Conservation (phyloP, 768 basidiomycete genomes). For the Collybia nuda region DNA sequence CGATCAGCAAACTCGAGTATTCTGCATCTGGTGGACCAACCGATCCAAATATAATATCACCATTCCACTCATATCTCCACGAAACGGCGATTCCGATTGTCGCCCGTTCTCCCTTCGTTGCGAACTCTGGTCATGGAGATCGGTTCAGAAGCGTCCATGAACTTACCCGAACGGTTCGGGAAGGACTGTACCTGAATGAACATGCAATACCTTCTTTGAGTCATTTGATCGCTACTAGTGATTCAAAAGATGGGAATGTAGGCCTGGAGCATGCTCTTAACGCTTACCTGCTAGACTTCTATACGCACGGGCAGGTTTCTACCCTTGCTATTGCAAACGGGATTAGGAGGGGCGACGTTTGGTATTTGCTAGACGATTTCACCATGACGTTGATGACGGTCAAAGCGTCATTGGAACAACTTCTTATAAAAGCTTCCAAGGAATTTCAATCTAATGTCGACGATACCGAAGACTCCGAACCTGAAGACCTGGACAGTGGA, state of each 20-base stretch:
- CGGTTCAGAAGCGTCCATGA: constrained; percentile 49
- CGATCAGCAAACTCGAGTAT: constrained; percentile 40
- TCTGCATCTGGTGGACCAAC: constrained; percentile 4
- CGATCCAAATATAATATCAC: constrained; percentile 7
- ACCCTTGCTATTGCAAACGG: constrained; percentile 52
- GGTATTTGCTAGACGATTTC: constrained; percentile 66
- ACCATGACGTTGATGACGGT: constrained; percentile 47
- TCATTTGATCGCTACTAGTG: constrained; percentile 20
- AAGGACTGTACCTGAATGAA: constrained; percentile 54
- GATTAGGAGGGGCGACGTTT: constrained; percentile 62
- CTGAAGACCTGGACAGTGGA: constrained; percentile 20
- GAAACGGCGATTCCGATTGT: constrained; percentile 33
- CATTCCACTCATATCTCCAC: constrained; percentile 36
- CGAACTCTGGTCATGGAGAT: constrained; percentile 67
- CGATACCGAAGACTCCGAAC: constrained; percentile 14
- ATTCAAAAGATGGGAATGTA: constrained; percentile 4
- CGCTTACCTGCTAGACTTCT: constrained; percentile 71
- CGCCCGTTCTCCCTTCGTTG: constrained; percentile 62
- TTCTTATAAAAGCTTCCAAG: constrained; percentile 29
- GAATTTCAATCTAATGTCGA: not conserved
- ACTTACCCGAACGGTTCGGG: constrained; percentile 48
- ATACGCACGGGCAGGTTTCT: constrained; percentile 56
- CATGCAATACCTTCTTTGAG: constrained; percentile 59
- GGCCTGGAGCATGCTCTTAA: constrained; percentile 39
- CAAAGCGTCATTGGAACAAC: constrained; percentile 46